Conservation (phyloP, 169 alveolate genomes). For the Eimeria brunetti region DNA sequence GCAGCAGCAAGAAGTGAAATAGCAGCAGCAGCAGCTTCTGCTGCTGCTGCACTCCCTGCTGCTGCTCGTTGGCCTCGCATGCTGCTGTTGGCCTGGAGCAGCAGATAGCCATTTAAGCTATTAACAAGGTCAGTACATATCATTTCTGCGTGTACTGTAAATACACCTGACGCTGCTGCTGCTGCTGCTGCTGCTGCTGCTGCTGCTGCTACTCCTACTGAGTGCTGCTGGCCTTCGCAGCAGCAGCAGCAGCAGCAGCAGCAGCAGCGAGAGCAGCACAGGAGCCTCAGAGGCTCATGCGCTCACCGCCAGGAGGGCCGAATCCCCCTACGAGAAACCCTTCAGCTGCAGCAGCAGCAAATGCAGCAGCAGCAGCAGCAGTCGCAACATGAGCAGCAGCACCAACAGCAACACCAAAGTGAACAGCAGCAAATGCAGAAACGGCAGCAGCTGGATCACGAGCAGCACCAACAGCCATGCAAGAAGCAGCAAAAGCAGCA, state of each 20-base stretch:
- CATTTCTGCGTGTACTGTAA: background rate
- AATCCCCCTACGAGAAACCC: conserved; percentile 1
- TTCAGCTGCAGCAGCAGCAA: background rate
- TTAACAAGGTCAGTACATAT: background rate
- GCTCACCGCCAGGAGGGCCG: conserved; percentile 32
- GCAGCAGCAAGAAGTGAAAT: no score
- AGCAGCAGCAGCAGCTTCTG: no score
- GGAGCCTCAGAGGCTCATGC: conserved; percentile 11
- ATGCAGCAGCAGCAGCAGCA: background rate
- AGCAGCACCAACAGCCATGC: background rate
- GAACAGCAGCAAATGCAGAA: background rate
- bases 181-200: background rate
- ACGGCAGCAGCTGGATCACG: background rate
- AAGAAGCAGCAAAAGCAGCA: background rate
- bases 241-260: conserved; percentile 16
- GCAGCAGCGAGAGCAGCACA: conserved; percentile 22
- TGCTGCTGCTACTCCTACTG: background rate
- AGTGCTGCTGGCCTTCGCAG: background rate
- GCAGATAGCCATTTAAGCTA: background rate
- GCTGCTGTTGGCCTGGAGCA: background rate
- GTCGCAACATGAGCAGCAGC: no score
- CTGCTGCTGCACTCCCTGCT: background rate
- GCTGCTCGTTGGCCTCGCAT: conserved; percentile 9
- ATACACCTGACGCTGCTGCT: background rate
- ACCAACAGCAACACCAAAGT: no score